phyloP scores from a whole-genome alignment of 2,329 filamentous ascomycete genomes.

The Fusarium sublunatum region DNA sequence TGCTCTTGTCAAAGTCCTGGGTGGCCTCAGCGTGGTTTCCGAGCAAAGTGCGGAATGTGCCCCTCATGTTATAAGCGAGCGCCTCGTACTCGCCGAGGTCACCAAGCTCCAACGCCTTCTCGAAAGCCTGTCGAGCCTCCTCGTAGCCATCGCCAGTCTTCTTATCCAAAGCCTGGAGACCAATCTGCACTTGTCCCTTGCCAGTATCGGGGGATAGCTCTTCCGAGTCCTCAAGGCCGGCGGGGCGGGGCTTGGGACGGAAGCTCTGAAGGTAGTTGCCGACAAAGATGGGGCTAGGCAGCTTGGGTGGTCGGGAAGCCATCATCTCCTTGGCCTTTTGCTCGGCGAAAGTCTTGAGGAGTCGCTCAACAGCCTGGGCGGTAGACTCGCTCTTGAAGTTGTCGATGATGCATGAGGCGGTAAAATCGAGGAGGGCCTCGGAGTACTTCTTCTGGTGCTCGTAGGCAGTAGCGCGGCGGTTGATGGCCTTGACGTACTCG shows the following conservation, averaged over 20 bases:
- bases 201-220: constrained; percentile 83
- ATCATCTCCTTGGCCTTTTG: constrained; percentile 92
- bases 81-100: constrained; percentile 86
- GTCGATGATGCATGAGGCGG: constrained; percentile 98
- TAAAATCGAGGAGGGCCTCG: constrained; percentile 96
- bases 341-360: constrained; percentile 97
- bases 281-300: constrained; percentile 96
- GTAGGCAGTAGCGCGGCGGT: constrained; percentile 95
- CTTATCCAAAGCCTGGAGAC: constrained; percentile 81
- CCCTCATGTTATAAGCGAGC: constrained; percentile 94
- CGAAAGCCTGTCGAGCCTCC: constrained; percentile 86
- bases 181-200: constrained; percentile 86
- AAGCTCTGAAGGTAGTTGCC: constrained; percentile 99
- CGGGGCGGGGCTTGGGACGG: constrained; percentile 82
- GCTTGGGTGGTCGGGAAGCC: constrained; percentile 83
- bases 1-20: constrained; percentile 88
- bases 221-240: constrained; percentile 82
- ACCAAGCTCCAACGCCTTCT: constrained; percentile 85
- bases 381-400: constrained; percentile 92
- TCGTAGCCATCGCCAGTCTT: constrained; percentile 93
- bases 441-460: constrained; percentile 92
- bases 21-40: constrained; percentile 88
- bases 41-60: constrained; percentile 92
- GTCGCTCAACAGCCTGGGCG: constrained; percentile 88
- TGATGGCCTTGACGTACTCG: constrained; percentile 97